Conservation (phyloP, 2,329 filamentous ascomycete genomes). For the Phyllosticta paracitricarpa region DNA sequence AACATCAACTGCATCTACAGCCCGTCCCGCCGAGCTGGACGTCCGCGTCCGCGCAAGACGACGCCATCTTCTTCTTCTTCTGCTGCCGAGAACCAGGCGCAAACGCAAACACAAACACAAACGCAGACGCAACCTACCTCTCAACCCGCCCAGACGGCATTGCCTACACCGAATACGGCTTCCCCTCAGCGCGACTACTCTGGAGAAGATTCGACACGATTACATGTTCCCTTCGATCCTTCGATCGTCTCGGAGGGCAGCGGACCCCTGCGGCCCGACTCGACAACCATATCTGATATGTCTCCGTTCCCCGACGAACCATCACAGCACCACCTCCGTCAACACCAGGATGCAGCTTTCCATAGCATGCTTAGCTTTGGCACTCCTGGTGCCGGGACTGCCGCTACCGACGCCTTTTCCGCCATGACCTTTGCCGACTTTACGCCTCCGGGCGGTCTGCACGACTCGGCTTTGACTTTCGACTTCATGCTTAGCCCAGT, state of each 20-base stretch:
- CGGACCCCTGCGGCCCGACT: neutral
- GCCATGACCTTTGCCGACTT: neutral
- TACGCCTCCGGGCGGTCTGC: neutral
- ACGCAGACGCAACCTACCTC: neutral
- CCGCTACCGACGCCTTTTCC: neutral
- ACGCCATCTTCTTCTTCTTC: neutral
- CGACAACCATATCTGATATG: neutral
- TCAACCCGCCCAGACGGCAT: neutral
- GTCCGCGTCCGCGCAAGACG: neutral
- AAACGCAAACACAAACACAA: too few species aligned
- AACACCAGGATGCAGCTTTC: neutral
- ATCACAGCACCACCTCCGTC: too few species aligned
- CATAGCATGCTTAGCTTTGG: neutral
- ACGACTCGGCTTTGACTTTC: neutral
- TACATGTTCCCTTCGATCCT: too few species aligned
- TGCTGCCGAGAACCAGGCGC: too few species aligned
- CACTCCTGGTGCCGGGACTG: neutral
- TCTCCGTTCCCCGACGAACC: neutral
- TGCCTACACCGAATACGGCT: neutral
- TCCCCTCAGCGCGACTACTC: neutral
- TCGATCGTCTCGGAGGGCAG: neutral
- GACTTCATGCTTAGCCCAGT: neutral
- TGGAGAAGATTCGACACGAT: neutral
- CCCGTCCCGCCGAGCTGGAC: neutral
- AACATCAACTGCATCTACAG: neutral